Evolutionary conservation across 345 rosid species (phyloP), one percentile per base, ranked within the genome.

Genomic region (Triadica sebifera): DNA sequence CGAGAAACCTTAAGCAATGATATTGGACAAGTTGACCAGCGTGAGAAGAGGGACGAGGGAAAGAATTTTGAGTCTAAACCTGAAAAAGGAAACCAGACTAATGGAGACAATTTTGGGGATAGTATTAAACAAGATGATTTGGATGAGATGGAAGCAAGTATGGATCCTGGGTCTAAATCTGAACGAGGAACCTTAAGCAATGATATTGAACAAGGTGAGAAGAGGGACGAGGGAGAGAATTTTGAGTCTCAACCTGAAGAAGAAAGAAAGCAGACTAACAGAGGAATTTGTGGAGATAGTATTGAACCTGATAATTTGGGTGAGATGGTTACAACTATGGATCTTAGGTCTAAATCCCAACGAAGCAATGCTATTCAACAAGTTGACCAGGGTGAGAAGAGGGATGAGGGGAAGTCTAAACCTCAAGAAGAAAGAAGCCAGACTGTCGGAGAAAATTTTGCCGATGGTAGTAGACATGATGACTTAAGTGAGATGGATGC

Each of bases 361-460:
- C 53, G 60, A 59, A 76, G 58, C n/a, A 73, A 61, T 66, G 62
- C 70, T 74, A 73, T 58, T 70, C 72, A 79, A 49, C 80, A 56
- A 34, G 72, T 37, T 59, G 69, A 60, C 34, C 19, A 19, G 41
- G 81, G 57, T 58, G 70, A 75, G 66, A 61, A 70, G 39, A 73
- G 60, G 49, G 67, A 71, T 77, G 78, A 66, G 64, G 76, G 4
- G 57, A 66, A 84, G 58, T 71, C 77, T 17, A 74, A 75, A 52
- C 85, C 83, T 61, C 88, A 74, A 61, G 82, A 75, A 83, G 86
- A 83, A 82, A 80, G 73, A 77, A 61, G 70, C 19, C 47, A 43
- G 10, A 43, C 47, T 6, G 10, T 10, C 5, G 10, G 47, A 10
- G 47, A 1, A 43, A 43, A 43, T 43, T 29, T 29, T 29, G 34